Percentiles rank a stretch among this genome's conserved stretches.
These are phyloP conservation scores for Liriodendron chinense DNA, from an alignment of 164 flowering plant species.

Conservation along the genomic window DNA sequence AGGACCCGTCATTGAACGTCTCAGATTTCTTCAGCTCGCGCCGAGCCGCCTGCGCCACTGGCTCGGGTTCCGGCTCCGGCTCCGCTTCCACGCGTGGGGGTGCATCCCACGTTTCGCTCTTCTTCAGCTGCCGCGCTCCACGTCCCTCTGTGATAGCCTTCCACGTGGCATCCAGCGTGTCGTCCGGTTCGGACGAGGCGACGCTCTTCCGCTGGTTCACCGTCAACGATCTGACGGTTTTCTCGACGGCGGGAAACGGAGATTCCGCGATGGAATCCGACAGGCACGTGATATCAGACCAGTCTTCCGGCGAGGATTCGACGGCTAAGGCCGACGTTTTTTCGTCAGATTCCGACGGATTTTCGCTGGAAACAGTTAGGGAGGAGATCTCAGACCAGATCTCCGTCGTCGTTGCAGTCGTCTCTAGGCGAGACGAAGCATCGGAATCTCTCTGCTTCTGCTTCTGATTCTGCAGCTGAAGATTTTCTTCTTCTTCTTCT, in stretches of 20 bases:
- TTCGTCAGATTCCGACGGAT: background rate
- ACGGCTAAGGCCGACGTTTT: background rate
- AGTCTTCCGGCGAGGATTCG: slow-evolving; percentile 6
- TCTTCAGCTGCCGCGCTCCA: slow-evolving; percentile 43
- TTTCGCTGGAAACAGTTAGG: background rate
- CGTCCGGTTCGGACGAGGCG: slow-evolving; percentile 19
- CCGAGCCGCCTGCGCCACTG: background rate
- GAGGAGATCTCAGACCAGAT: slow-evolving; percentile 2
- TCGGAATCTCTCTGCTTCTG: background rate
- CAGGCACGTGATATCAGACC: slow-evolving; percentile 14
- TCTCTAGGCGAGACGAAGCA: background rate
- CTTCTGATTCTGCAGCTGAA: background rate
- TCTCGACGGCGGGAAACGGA: background rate
- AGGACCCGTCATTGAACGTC: slow-evolving; percentile 25
- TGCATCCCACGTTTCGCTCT: slow-evolving; percentile 53
- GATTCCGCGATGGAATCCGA: slow-evolving; percentile 9
- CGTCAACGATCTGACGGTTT: background rate
- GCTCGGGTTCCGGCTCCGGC: slow-evolving; percentile 1
- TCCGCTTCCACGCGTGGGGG: slow-evolving; percentile 16
- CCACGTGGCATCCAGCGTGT: slow-evolving; percentile 82
- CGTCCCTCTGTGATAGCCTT: slow-evolving; percentile 62
- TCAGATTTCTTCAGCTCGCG: slow-evolving; percentile 30
- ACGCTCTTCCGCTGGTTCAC: background rate
- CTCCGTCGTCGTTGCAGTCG: background rate
- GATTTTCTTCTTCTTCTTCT: slow-evolving; percentile 2